Evolutionary conservation across 2,329 filamentous ascomycete genomes (phyloP).

Genomic region (Fusarium mexicanum): DNA sequence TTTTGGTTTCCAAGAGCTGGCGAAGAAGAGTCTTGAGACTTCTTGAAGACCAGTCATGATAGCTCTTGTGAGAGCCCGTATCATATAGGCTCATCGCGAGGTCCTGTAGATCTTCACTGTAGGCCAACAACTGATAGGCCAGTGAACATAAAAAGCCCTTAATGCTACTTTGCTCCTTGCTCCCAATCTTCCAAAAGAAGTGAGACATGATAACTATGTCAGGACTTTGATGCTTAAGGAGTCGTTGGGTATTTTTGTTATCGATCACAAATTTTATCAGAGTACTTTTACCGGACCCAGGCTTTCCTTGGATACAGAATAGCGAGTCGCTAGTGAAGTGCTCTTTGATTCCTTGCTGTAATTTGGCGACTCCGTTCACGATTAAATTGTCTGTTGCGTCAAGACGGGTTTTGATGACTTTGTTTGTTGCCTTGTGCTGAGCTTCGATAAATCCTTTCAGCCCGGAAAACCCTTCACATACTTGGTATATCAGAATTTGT

Average conservation of each 20-base stretch:
- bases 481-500: not conserved
- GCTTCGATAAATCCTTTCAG: accelerated
- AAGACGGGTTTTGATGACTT: no score
- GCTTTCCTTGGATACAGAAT: slow-evolving; percentile 21
- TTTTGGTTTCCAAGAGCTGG: accelerated
- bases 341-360: accelerated
- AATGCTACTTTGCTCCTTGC: not conserved
- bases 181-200: not conserved
- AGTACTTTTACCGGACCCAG: slow-evolving; percentile 28
- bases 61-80: accelerated
- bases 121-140: accelerated
- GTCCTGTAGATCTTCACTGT: accelerated
- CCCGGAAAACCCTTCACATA: not conserved
- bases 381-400: not conserved
- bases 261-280: slow-evolving; percentile 10
- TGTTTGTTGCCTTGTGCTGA: not conserved
- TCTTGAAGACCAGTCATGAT: not conserved
- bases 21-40: accelerated
- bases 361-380: accelerated
- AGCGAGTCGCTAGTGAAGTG: accelerated
- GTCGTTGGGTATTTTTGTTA: not conserved
- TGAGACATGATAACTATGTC: accelerated
- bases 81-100: accelerated
- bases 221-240: accelerated
- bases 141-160: not conserved